Conservation (phyloP, 345 rosid species). For the Salix arbutifolia region DNA sequence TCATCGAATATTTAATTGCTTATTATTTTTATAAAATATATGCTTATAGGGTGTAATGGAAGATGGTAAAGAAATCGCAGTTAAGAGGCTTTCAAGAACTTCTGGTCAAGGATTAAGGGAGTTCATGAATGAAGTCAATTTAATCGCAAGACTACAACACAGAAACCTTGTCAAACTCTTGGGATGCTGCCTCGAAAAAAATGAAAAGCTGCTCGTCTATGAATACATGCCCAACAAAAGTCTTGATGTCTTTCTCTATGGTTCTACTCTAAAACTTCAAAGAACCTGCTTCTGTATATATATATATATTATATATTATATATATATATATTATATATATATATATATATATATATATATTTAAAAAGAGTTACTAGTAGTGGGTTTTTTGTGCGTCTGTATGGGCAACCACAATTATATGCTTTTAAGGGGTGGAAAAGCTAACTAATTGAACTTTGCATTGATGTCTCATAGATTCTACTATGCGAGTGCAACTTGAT, state of each 20-base stretch:
- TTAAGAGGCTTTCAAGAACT: slow-evolving; percentile 28
- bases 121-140: slow-evolving; percentile 22
- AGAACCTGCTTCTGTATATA: neutral
- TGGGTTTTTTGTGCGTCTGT: too few species aligned
- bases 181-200: slow-evolving; percentile 19
- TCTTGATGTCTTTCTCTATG: slow-evolving; percentile 17
- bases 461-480: slow-evolving; percentile 1
- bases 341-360: too few species aligned
- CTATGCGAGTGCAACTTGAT: neutral
- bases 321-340: too few species aligned
- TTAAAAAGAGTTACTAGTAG: too few species aligned
- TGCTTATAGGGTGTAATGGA: slow-evolving; percentile 11
- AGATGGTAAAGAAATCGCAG: slow-evolving; percentile 24
- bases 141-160: slow-evolving; percentile 26
- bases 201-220: slow-evolving; percentile 15
- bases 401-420: too few species aligned
- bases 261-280: neutral
- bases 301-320: too few species aligned
- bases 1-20: neutral
- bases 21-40: too few species aligned
- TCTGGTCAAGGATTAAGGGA: slow-evolving; percentile 25
- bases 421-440: too few species aligned
- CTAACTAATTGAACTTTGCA: neutral
- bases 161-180: slow-evolving; percentile 23
- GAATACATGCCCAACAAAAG: slow-evolving; percentile 27